Evolutionary conservation across 2,329 filamentous ascomycete species (phyloP), one percentile per base, ranked within the genome.

Genomic region (Neodidymelliopsis sp.): DNA sequence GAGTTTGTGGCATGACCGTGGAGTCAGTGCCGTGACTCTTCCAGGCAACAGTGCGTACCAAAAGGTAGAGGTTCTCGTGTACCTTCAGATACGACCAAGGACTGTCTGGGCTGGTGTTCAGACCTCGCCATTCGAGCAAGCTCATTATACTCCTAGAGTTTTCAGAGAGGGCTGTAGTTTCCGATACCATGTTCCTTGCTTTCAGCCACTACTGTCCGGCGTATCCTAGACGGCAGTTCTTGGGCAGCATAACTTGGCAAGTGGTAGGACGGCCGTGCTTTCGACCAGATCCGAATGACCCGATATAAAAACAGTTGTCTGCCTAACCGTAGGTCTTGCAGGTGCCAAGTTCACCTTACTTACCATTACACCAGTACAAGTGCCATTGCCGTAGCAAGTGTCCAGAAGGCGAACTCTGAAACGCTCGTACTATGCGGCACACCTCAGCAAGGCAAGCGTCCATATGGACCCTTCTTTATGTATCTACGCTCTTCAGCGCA

Each of bases 401-500:
- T 29, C 27, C 27, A 8, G 19, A 20, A 6, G 4, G 27, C 9
- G 11, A 13, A 25, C 13, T 9, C 28, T 12, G 5, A 19, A 35
- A n/a, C 11, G 3, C 15, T 18, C 9, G 18, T 2, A 34, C 11
- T 3, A 58, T 56, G 54, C 33, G 31, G n/a, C 41, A n/a, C 11
- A n/a, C 33, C n/a, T 45, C 54, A 6, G 29, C 40, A 12, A 24
- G 37, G 4, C 40, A 45, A 41, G 28, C 43, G 4, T 50, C 43
- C 16, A 16, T 49, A 12, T 55, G 34, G 18, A 31, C 30, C 5
- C 19, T 58, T 37, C 27, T 59, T 8, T 41, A 47, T 3, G 27
- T 56, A 0, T 53, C 52, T 5, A 45, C 50, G 2, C 23, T 61
- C 5, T 4, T 51, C 20, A 42, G 24, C 19, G 33, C 39, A 13